A percentile compares a stretch with the other conserved stretches of the same genome.
These are phyloP conservation scores for Puccinia triticina DNA, from an alignment of 1,284 basidiomycete species.

Conservation along the genomic window DNA sequence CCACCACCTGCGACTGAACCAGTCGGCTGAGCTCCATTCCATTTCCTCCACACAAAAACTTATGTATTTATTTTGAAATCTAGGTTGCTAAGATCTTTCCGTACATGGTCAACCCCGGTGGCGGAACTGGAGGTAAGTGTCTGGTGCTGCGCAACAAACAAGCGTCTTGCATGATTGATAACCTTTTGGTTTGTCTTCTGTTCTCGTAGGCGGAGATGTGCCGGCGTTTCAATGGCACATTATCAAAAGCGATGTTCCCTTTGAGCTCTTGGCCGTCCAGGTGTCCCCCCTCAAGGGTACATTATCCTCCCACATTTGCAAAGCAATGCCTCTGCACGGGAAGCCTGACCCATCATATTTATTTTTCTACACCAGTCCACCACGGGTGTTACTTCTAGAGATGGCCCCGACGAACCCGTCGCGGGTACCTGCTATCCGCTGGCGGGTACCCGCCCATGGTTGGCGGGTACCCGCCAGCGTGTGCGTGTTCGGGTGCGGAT, in stretches of 20 bases:
- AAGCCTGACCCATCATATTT: constrained; percentile 54
- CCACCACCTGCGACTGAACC: too few species aligned
- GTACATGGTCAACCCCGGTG: constrained; percentile 74
- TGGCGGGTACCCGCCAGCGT: too few species aligned
- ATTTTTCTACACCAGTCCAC: constrained; percentile 62
- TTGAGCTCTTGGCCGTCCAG: constrained; percentile 69
- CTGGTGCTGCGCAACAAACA: constrained; percentile 61
- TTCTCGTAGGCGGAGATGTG: constrained; percentile 63
- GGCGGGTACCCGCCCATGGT: too few species aligned
- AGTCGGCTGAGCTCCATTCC: too few species aligned
- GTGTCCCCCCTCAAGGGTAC: constrained; percentile 71
- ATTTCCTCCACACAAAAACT: too few species aligned
- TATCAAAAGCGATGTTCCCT: constrained; percentile 68
- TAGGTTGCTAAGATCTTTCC: constrained; percentile 67
- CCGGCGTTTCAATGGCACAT: constrained; percentile 79
- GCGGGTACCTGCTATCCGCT: too few species aligned
- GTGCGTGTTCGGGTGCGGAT: too few species aligned
- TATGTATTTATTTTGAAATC: neutral
- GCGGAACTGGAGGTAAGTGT: constrained; percentile 76
- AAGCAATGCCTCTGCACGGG: constrained; percentile 60
- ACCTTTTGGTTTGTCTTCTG: neutral
- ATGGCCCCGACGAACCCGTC: too few species aligned
- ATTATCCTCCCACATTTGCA: neutral
- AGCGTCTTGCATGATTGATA: constrained; percentile 23
- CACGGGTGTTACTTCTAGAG: constrained; percentile 62